phyloP scores from a whole-genome alignment of 441 rosid genomes.

The Corymbia citriodora region DNA sequence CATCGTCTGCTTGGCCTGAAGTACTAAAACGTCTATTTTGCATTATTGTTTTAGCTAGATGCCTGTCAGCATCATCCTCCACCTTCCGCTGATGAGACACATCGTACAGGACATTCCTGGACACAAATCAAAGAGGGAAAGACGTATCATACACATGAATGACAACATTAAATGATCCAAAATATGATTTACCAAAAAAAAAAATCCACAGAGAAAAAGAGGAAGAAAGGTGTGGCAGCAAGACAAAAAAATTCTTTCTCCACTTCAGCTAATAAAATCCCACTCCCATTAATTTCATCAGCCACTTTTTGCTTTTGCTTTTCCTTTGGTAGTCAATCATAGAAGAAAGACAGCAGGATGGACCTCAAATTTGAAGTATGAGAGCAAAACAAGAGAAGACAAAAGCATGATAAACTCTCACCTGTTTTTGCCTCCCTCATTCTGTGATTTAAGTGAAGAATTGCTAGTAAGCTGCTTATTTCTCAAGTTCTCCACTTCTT shows the following conservation, averaged over 20 bases:
- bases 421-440: constrained; percentile 33
- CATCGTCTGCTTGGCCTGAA: constrained; percentile 78
- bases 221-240: neutral
- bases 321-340: neutral
- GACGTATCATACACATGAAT: neutral
- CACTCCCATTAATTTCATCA: neutral
- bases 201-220: neutral
- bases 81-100: constrained; percentile 32
- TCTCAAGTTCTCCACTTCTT: constrained; percentile 60
- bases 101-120: constrained; percentile 20
- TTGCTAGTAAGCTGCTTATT: constrained; percentile 36
- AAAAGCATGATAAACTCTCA: constrained; percentile 15
- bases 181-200: neutral
- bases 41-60: constrained; percentile 64
- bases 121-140: constrained; percentile 21
- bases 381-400: neutral
- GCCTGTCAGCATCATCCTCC: constrained; percentile 68
- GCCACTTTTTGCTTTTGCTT: neutral
- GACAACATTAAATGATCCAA: neutral
- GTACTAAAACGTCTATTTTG: constrained; percentile 61
- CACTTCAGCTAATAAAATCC: neutral
- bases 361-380: neutral
- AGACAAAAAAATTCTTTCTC: neutral
- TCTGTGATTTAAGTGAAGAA: constrained; percentile 21
- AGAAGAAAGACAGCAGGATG: neutral